Evolutionary conservation across 352 stramenopile genomes (phyloP).

Genomic region (Elongisporangium prolatum): DNA sequence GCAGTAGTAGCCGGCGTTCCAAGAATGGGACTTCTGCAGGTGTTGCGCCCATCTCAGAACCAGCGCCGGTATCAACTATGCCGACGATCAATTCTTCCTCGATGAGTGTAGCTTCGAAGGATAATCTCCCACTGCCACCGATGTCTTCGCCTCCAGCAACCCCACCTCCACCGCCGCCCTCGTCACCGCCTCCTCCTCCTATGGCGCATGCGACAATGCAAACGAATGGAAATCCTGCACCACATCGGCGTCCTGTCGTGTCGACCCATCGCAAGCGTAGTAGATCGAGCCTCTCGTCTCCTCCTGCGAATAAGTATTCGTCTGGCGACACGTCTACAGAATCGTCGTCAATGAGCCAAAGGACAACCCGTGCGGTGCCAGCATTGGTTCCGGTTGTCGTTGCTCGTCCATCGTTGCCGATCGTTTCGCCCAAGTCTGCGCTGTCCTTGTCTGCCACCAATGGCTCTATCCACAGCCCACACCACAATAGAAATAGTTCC

Average conservation of each 20-base stretch:
- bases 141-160: conserved; percentile 9
- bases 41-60: background rate
- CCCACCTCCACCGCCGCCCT: conserved; percentile 17
- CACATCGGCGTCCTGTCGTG: conserved; percentile 1
- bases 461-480: background rate
- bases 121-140: background rate
- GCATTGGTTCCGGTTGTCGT: conserved; percentile 5
- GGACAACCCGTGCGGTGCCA: background rate
- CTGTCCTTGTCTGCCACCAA: background rate
- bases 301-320: background rate
- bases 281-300: conserved; percentile 2
- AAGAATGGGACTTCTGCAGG: conserved; percentile 1
- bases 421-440: conserved; percentile 4
- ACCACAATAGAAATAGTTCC: background rate
- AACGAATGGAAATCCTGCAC: conserved; percentile 1
- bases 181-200: conserved; percentile 17
- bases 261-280: conserved; percentile 20
- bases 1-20: conserved; percentile 7
- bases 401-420: conserved; percentile 39
- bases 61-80: background rate
- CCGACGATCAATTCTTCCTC: background rate
- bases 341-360: background rate
- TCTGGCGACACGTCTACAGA: background rate
- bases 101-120: background rate
- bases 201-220: background rate